Conservation (phyloP, 2,329 filamentous ascomycete species). For the Aspergillus pseudoviridinutans region DNA sequence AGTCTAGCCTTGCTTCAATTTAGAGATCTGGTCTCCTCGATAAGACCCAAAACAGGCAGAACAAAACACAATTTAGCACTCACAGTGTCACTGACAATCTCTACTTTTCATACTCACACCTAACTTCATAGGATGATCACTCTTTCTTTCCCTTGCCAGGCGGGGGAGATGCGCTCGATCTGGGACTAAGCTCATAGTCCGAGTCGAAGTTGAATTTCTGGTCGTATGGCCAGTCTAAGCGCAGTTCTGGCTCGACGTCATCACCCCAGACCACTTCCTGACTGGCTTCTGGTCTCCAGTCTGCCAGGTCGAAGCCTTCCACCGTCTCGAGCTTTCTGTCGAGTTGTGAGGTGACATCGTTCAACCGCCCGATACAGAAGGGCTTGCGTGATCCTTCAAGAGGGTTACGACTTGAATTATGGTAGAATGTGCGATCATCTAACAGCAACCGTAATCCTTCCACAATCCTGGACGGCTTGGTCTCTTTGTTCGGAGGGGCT, state of each 20-base stretch:
- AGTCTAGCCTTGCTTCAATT: no score
- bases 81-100: background rate
- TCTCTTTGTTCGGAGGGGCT: background rate
- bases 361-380: background rate
- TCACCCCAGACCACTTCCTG: background rate
- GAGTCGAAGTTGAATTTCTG: background rate
- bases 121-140: background rate
- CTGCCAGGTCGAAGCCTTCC: background rate
- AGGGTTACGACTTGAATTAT: background rate
- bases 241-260: background rate
- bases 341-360: background rate
- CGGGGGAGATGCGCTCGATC: background rate
- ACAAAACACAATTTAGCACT: background rate
- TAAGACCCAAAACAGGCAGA: background rate
- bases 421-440: background rate
- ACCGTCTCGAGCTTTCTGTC: background rate
- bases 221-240: background rate
- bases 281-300: background rate
- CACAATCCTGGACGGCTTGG: background rate
- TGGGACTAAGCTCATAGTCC: background rate
- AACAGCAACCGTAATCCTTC: background rate
- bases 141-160: background rate
- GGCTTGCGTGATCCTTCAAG: background rate
- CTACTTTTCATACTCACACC: background rate
- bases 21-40: no score